A percentile compares a stretch with the other conserved stretches of the same genome.
Evolutionary conservation across 768 basidiomycete genomes (phyloP).

Genomic region (Suillus ampliporus): DNA sequence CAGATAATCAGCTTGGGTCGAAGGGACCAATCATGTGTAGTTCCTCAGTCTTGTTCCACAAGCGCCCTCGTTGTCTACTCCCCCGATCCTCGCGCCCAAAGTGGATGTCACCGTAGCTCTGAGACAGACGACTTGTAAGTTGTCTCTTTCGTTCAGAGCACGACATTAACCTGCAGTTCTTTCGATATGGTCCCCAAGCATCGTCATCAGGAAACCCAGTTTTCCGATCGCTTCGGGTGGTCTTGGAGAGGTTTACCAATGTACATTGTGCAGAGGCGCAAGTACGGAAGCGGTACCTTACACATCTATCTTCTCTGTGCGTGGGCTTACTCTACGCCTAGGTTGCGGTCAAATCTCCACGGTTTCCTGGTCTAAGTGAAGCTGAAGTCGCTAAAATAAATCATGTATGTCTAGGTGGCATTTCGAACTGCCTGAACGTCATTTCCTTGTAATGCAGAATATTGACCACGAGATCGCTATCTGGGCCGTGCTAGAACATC

Average conservation of each 20-base stretch:
- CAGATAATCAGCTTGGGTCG: no score
- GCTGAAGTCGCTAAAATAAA: background rate
- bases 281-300: background rate
- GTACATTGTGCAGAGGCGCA: background rate
- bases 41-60: no score
- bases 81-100: no score
- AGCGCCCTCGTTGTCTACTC: no score
- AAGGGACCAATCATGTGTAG: no score
- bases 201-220: accelerated
- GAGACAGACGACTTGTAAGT: no score
- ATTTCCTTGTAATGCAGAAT: slow-evolving; percentile 12
- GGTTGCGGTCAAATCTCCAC: slow-evolving; percentile 28
- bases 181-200: background rate
- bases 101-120: no score
- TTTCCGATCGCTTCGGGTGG: slow-evolving; percentile 6
- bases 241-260: slow-evolving; percentile 21
- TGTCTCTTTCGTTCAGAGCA: no score
- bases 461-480: slow-evolving; percentile 24
- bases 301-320: background rate
- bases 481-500: slow-evolving; percentile 34
- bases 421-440: accelerated
- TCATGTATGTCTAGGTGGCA: background rate
- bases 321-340: background rate
- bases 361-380: slow-evolving; percentile 11
- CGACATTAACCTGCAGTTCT: no score